A percentile compares a stretch with the other conserved stretches of the same genome.
phyloP scores from a whole-genome alignment of 495 filamentous ascomycete genomes.

The Talaromyces ruber region DNA sequence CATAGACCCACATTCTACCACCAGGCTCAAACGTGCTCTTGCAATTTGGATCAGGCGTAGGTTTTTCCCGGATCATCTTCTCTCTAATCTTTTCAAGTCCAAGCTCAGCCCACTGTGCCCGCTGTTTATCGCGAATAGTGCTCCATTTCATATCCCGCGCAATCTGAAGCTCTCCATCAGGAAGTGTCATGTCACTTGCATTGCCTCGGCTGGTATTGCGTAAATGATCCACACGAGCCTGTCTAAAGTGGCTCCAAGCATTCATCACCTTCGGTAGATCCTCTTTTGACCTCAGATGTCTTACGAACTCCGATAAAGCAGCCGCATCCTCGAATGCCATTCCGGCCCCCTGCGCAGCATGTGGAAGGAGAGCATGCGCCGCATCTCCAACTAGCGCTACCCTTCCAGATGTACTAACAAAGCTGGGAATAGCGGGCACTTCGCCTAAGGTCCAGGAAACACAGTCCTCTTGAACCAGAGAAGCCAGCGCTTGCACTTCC shows the following conservation, averaged over 20 bases:
- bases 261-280: slow-evolving; percentile 7
- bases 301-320: slow-evolving; percentile 10
- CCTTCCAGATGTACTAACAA: slow-evolving; percentile 2
- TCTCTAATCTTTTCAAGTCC: slow-evolving; percentile 9
- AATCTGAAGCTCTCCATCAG: slow-evolving; percentile 8
- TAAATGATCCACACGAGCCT: slow-evolving; percentile 10
- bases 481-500: slow-evolving; percentile 9
- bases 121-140: slow-evolving; percentile 8
- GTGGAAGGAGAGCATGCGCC: slow-evolving; percentile 12
- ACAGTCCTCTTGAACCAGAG: slow-evolving; percentile 7
- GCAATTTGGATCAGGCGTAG: slow-evolving; percentile 10
- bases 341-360: slow-evolving; percentile 12
- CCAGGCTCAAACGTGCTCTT: slow-evolving; percentile 13
- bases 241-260: slow-evolving; percentile 10
- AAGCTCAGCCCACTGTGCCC: slow-evolving; percentile 10
- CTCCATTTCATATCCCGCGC: slow-evolving; percentile 10
- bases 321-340: slow-evolving; percentile 13
- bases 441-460: slow-evolving; percentile 10
- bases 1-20: slow-evolving; percentile 12
- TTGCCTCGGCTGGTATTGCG: slow-evolving; percentile 9
- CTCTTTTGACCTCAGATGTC: slow-evolving; percentile 5
- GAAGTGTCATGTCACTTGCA: slow-evolving; percentile 11
- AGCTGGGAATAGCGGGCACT: slow-evolving; percentile 8
- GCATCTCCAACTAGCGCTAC: slow-evolving; percentile 11
- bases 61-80: slow-evolving; percentile 9